Evolutionary conservation across 139 green algal species (phyloP).

Genomic region (Ulvella scutata): DNA sequence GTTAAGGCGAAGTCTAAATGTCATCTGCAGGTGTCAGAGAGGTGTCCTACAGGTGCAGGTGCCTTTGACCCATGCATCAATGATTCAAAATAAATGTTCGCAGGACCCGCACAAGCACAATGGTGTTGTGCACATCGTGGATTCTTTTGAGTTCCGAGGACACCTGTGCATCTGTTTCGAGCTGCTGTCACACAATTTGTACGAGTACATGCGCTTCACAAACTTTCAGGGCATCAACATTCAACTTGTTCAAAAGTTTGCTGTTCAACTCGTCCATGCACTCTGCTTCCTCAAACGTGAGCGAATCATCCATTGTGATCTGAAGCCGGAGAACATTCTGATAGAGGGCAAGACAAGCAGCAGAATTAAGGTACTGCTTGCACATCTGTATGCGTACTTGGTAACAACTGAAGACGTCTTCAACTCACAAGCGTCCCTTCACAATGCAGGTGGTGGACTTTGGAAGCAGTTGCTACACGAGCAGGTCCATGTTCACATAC

Average conservation of each 20-base stretch:
- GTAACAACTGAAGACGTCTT: no score
- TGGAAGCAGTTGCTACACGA: constrained; percentile 52
- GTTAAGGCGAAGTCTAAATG: neutral
- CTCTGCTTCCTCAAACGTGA: constrained; percentile 21
- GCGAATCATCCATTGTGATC: constrained; percentile 64
- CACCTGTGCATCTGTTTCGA: constrained; percentile 84
- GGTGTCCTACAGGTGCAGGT: no score
- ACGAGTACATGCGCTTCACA: constrained; percentile 54
- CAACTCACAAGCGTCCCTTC: no score
- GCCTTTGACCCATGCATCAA: no score
- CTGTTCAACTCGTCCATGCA: neutral
- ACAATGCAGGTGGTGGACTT: constrained; percentile 63
- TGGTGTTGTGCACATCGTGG: constrained; percentile 47
- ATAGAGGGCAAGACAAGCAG: constrained; percentile 40
- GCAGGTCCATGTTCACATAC: constrained; percentile 66
- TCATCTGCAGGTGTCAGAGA: neutral
- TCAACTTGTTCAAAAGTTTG: neutral
- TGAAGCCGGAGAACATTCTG: constrained; percentile 79
- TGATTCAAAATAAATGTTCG: no score
- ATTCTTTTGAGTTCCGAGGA: constrained; percentile 63
- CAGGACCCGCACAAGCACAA: constrained; percentile 26
- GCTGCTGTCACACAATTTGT: constrained; percentile 73
- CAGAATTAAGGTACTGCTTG: constrained; percentile 34
- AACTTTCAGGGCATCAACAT: neutral
- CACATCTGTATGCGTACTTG: no score